These are phyloP conservation scores for Funneliformis mosseae DNA, from an alignment of 192 early-diverging fungal genomes.

Conservation along the genomic window DNA sequence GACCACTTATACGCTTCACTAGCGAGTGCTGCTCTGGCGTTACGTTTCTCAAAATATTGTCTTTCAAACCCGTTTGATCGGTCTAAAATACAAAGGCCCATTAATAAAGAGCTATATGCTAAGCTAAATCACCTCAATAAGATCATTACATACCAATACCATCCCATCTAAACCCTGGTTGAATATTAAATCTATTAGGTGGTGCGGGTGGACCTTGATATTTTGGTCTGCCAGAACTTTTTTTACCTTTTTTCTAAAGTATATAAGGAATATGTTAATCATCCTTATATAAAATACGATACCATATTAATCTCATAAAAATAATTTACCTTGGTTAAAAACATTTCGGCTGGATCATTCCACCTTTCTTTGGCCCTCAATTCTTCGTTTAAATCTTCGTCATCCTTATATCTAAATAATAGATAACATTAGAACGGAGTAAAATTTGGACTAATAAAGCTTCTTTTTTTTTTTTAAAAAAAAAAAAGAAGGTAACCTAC, in stretches of 20 bases:
- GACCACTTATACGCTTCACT: slow-evolving; percentile 62
- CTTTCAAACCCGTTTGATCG: slow-evolving; percentile 65
- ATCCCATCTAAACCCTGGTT: slow-evolving; percentile 71
- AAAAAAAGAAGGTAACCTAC: slow-evolving; percentile 32
- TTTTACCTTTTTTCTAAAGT: slow-evolving; percentile 42
- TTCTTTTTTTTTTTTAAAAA: too few relatives aligned
- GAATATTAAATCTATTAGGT: slow-evolving; percentile 67
- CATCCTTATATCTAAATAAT: slow-evolving; percentile 56
- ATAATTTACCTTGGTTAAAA: slow-evolving; percentile 52
- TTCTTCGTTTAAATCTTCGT: slow-evolving; percentile 64
- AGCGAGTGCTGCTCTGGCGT: slow-evolving; percentile 32
- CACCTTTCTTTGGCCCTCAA: slow-evolving; percentile 59
- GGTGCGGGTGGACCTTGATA: slow-evolving; percentile 63
- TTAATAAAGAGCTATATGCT: neutral
- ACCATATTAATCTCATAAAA: neutral
- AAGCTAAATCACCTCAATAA: neutral
- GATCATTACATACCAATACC: slow-evolving; percentile 45
- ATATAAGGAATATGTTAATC: neutral
- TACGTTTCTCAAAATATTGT: slow-evolving; percentile 50
- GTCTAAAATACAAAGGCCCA: slow-evolving; percentile 37
- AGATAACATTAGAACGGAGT: neutral
- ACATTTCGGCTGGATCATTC: slow-evolving; percentile 67
- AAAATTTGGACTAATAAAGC: too few relatives aligned
- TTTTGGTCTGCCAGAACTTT: slow-evolving; percentile 44
- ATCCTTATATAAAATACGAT: neutral